Evolutionary conservation across 2,329 filamentous ascomycete genomes (phyloP).

Genomic region (Scedosporium dehoogii): DNA sequence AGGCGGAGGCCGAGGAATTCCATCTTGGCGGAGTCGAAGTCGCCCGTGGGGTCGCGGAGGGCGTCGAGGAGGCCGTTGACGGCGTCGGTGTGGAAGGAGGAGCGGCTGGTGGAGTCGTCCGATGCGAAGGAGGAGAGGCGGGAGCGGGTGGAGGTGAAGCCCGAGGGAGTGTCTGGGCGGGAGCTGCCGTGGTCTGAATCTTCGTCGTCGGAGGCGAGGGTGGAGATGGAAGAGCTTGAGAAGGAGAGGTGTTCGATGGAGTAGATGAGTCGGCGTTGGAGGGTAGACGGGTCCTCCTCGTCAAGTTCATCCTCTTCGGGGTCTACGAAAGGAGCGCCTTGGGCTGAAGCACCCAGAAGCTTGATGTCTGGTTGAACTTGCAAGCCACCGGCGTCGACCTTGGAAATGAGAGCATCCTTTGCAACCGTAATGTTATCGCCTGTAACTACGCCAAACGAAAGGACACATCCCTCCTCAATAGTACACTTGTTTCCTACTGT

Average conservation of each 20-base stretch:
- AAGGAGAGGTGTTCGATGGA: constrained; percentile 42
- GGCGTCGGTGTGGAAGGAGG: constrained; percentile 74
- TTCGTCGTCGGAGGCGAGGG: constrained; percentile 53
- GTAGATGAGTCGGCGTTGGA: constrained; percentile 48
- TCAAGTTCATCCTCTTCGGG: constrained; percentile 39
- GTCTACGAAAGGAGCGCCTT: constrained; percentile 38
- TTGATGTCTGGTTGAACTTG: constrained; percentile 29
- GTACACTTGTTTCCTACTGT: constrained; percentile 60
- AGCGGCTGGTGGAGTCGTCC: constrained; percentile 54
- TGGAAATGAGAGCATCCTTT: constrained; percentile 22
- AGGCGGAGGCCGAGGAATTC: constrained; percentile 93
- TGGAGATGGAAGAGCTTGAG: constrained; percentile 46
- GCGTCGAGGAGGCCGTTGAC: constrained; percentile 80
- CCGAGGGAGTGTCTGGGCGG: constrained; percentile 15
- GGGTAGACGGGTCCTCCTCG: constrained; percentile 35
- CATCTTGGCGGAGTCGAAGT: constrained; percentile 74
- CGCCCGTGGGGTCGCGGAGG: constrained; percentile 61
- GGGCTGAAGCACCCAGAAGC: constrained; percentile 39
- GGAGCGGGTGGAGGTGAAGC: constrained; percentile 33
- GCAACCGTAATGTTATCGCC: constrained; percentile 46
- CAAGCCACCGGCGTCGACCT: constrained; percentile 25
- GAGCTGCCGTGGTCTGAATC: constrained; percentile 56
- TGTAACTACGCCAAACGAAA: constrained; percentile 71
- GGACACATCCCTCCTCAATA: constrained; percentile 61
- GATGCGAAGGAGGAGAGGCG: constrained; percentile 65